Conservation (phyloP, 495 filamentous ascomycete species). For the Penicillium tannophilum region DNA sequence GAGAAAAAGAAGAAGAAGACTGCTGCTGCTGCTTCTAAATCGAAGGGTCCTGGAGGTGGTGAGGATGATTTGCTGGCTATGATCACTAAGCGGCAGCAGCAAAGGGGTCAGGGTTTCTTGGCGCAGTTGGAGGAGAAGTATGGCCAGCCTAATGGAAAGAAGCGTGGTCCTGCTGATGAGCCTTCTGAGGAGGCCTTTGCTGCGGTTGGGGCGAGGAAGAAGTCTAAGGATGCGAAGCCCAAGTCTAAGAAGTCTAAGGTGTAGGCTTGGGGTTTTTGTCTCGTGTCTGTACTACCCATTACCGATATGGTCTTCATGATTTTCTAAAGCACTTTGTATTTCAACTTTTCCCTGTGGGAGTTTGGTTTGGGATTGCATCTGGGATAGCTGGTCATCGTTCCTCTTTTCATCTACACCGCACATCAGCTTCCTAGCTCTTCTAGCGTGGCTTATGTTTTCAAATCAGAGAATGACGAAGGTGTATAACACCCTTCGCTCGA, state of each 20-base stretch:
- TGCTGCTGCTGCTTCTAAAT: constrained; percentile 41
- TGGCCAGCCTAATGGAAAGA: constrained; percentile 28
- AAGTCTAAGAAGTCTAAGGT: constrained; percentile 22
- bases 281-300: not conserved
- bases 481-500: too few relatives aligned
- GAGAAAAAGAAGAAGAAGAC: constrained; percentile 55
- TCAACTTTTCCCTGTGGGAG: not conserved
- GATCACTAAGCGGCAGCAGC: constrained; percentile 30
- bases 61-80: constrained; percentile 29
- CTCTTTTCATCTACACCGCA: not conserved
- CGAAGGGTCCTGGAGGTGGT: constrained; percentile 17
- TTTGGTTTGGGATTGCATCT: not conserved
- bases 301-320: not conserved
- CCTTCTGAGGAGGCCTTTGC: constrained; percentile 39
- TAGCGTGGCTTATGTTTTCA: not conserved
- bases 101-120: constrained; percentile 29
- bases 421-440: too few relatives aligned
- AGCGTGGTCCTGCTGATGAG: constrained; percentile 30
- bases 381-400: not conserved
- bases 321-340: constrained; percentile 2
- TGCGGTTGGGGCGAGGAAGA: constrained; percentile 30
- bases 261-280: constrained; percentile 8
- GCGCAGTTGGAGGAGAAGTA: constrained; percentile 33
- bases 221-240: constrained; percentile 13
- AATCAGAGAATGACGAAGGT: too few relatives aligned